Evolutionary conservation across 2,329 filamentous ascomycete species (phyloP), one percentile per base, ranked within the genome.

Genomic region (Ambrosiella xylebori): DNA sequence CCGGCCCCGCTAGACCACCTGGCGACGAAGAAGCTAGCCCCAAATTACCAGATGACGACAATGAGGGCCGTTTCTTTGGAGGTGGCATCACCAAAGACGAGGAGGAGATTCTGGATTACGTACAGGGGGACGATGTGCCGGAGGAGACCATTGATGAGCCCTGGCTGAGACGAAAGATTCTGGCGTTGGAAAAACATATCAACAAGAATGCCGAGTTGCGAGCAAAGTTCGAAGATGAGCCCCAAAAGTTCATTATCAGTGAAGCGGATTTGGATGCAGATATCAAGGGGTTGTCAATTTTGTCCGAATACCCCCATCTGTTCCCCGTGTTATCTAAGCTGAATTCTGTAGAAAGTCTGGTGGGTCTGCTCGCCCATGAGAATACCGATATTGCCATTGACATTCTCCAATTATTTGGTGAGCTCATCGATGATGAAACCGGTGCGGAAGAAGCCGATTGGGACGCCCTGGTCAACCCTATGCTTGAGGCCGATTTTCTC

Each of bases 381-480:
- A 98, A 98, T 68, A 91, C 90, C 0, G 93, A 98, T 66, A 94
- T 98, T 63, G 89, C 93, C 9, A 95, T 97, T 64, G 87, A 85
- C 62, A 87, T 85, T 0, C 83, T 95, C 54, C 86, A 97, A 71
- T 86, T 96, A 52, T 80, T 98, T 55, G 84, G 81, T 58, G 93
- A 98, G 71, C 73, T 97, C 63, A 94, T 88, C 12, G 93, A 97
- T 65, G 90, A 98, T 67, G 91, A 97, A 66, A 88, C 95, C 1
- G 56, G 54, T 15, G 41, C 56, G 36, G 77, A 83, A 47, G 88
- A 86, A 1, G 81, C 85, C 61, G 83, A 89, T 64, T 80, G 80
- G 58, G 82, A 96, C 65, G 74, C 71, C 0, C 71, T 98, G 7
- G 88, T 90, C 0, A 80, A 79, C 68, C 81, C 75, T 2, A 69